Evolutionary conservation across 202 grass and related monocot species (phyloP), one percentile per base, ranked within the genome.

Genomic region (Musa balbisiana): DNA sequence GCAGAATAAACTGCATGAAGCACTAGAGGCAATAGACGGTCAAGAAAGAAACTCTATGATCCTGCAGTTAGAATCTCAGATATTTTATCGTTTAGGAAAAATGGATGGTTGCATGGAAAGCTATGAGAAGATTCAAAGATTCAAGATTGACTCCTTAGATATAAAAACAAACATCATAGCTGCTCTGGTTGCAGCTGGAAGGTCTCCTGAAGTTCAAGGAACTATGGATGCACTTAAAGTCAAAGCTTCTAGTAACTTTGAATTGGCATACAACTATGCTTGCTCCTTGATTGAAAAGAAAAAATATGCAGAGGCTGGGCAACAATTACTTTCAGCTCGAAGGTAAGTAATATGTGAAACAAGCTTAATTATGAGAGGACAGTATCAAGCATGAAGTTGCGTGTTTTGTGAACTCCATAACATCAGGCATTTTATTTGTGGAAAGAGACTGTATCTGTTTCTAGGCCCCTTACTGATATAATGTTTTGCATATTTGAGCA

Each of bases 1-100:
- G 78, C 89, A 94, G 81, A 99, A 99, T 62, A 89, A 94, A 85
- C 55, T 99, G 74, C 83, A 88, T 72, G 91, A 94, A 81, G 95
- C 95, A 24, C 75, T 99, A 15, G 80, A 88, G 19, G 71, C 78
- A 50, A 82, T 98, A 84, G 83, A 76, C 64, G 76, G 86, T 10
- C 91, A 88, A 78, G 95, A 92, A 79, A 87, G 85, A 86, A 85
- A 81, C 55, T 50, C 80, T 76, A 82, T 78, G 85, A 49, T 92
- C 79, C 85, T 99, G 78, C 91, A 99, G 77, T 81, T 94, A 66
- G 89, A 94, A 84, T 94, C 89, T 69, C 95, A 99, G 79, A 99
- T 99, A 78, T 88, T 83, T 81, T 99, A 99, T 80, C 82, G 89
- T 15, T 74, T 87, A 78, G 87, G 88, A 72, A 97, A 80, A 85